Evolutionary conservation across 495 filamentous ascomycete species (phyloP).

Genomic region (Staphylotrichum longicolle): DNA sequence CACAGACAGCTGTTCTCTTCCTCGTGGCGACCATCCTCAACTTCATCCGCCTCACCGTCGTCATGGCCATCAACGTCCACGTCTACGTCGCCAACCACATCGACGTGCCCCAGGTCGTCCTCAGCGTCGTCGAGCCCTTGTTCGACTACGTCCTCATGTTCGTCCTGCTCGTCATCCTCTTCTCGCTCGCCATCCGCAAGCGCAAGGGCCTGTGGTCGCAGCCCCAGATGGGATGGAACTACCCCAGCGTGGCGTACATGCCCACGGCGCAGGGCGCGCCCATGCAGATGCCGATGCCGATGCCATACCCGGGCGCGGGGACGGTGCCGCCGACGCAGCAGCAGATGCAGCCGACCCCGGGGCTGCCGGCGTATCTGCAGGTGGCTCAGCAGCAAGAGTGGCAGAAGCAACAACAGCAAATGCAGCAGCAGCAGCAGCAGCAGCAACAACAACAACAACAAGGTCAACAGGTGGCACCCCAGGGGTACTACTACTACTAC

Average conservation of each 20-base stretch:
- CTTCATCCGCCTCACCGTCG: constrained; percentile 17
- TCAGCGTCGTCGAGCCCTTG: constrained; percentile 17
- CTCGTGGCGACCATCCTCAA: constrained; percentile 21
- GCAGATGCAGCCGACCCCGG: background rate
- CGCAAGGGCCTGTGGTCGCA: constrained; percentile 22
- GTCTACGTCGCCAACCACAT: background rate
- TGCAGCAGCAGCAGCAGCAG: constrained; percentile 9
- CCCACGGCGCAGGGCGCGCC: background rate
- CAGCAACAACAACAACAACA: background rate
- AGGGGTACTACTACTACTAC: background rate
- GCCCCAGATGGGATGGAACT: constrained; percentile 11
- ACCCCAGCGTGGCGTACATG: background rate
- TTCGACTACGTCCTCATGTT: constrained; percentile 22
- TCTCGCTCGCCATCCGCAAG: constrained; percentile 18
- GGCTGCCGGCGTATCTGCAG: constrained; percentile 12
- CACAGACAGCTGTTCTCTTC: constrained; percentile 20
- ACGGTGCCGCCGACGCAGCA: background rate
- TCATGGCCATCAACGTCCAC: constrained; percentile 14
- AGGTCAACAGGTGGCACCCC: background rate
- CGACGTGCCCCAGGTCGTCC: background rate
- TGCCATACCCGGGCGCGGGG: background rate
- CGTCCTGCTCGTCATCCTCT: constrained; percentile 24
- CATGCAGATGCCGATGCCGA: background rate
- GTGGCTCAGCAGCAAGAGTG: constrained; percentile 5
- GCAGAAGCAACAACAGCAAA: background rate